phyloP scores from a whole-genome alignment of 371 early-diverging fungal species.

The Rhizopus delemar region DNA sequence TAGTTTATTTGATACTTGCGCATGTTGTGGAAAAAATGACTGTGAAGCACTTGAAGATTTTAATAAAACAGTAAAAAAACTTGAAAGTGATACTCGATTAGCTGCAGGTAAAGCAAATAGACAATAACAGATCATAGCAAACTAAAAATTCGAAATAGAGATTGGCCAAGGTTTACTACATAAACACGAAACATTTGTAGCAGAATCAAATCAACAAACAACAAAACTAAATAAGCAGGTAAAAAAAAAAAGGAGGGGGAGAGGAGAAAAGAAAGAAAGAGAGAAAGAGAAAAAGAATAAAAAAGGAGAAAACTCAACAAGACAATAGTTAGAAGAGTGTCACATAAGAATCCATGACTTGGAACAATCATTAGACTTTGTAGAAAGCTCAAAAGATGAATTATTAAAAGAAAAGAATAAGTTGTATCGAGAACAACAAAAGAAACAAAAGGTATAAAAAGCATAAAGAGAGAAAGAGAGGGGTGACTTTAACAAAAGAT shows the following conservation, averaged over 20 bases:
- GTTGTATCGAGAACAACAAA: slow-evolving; percentile 37
- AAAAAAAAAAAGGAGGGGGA: neutral
- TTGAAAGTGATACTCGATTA: slow-evolving; percentile 40
- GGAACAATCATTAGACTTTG: slow-evolving; percentile 26
- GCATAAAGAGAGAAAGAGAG: neutral
- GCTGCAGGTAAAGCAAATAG: slow-evolving; percentile 37
- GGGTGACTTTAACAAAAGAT: neutral
- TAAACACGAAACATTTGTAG: slow-evolving; percentile 41
- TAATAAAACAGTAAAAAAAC: slow-evolving; percentile 30
- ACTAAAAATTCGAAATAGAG: slow-evolving; percentile 17
- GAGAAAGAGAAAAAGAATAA: neutral
- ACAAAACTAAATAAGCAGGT: slow-evolving; percentile 35
- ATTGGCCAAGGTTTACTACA: slow-evolving; percentile 43
- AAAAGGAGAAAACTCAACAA: no score
- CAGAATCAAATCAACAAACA: slow-evolving; percentile 31
- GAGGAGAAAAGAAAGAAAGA: no score
- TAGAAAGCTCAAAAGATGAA: slow-evolving; percentile 29
- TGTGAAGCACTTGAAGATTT: slow-evolving; percentile 32
- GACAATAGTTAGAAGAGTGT: slow-evolving; percentile 29
- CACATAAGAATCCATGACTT: slow-evolving; percentile 25
- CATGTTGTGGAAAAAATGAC: slow-evolving; percentile 32
- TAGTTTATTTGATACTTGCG: slow-evolving; percentile 27
- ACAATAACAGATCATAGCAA: neutral
- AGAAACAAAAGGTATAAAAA: slow-evolving; percentile 35
- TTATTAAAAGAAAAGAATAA: slow-evolving; percentile 31